Evolutionary conservation across 305 asterid species (phyloP).

Genomic region (Solanum chacoense): DNA sequence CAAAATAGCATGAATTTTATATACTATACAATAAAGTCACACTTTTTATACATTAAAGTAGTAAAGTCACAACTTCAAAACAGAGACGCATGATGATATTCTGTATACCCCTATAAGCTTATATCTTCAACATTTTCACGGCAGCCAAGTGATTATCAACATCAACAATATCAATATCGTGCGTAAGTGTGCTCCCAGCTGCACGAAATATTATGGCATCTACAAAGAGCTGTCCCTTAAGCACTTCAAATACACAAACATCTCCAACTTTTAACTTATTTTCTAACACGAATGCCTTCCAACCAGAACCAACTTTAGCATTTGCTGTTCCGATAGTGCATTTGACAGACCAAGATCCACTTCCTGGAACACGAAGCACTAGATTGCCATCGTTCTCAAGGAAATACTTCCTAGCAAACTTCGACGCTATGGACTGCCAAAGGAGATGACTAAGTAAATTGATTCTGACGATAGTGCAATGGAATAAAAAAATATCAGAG

Average conservation of each 20-base stretch:
- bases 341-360: background rate
- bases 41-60: background rate
- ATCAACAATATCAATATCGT: too few relatives aligned
- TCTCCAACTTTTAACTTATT: background rate
- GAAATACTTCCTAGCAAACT: background rate
- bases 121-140: background rate
- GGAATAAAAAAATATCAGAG: background rate
- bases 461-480: background rate
- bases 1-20: background rate
- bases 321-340: background rate
- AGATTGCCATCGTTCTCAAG: background rate
- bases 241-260: slow-evolving; percentile 1
- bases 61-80: background rate
- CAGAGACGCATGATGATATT: background rate
- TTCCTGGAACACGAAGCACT: background rate
- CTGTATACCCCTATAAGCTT: background rate
- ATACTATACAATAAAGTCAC: background rate
- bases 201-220: background rate
- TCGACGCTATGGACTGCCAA: background rate
- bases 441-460: background rate
- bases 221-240: background rate
- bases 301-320: background rate
- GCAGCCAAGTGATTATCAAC: background rate
- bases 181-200: background rate
- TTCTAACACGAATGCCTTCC: slow-evolving; percentile 1